Evolutionary conservation across 2,329 filamentous ascomycete genomes (phyloP).

Genomic region (Talaromyces marneffei): DNA sequence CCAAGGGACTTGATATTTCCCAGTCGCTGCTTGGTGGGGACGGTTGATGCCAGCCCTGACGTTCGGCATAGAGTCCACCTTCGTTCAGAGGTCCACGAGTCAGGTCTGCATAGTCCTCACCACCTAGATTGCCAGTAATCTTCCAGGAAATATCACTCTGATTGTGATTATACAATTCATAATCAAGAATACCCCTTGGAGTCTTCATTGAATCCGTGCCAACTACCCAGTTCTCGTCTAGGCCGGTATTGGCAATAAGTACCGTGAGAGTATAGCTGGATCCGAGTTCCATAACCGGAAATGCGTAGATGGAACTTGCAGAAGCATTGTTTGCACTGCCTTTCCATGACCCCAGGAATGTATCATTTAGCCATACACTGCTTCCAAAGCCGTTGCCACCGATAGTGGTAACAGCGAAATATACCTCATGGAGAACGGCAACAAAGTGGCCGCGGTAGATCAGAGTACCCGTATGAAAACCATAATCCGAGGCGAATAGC

Average conservation of each 20-base stretch:
- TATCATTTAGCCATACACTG: slow-evolving; percentile 59
- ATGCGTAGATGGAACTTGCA: slow-evolving; percentile 52
- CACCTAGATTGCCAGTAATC: slow-evolving; percentile 54
- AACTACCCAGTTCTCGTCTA: slow-evolving; percentile 60
- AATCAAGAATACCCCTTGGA: slow-evolving; percentile 51
- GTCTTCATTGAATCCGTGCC: slow-evolving; percentile 56
- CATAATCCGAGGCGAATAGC: slow-evolving; percentile 67
- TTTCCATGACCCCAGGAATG: slow-evolving; percentile 59
- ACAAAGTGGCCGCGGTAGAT: slow-evolving; percentile 66
- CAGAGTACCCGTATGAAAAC: slow-evolving; percentile 63
- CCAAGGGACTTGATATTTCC: slow-evolving; percentile 30
- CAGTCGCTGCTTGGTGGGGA: slow-evolving; percentile 29
- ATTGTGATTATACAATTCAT: slow-evolving; percentile 35
- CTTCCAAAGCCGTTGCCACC: slow-evolving; percentile 64
- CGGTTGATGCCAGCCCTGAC: slow-evolving; percentile 53
- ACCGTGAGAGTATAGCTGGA: slow-evolving; percentile 60
- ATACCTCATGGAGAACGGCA: slow-evolving; percentile 55
- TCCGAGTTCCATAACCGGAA: slow-evolving; percentile 50
- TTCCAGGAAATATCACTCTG: slow-evolving; percentile 46
- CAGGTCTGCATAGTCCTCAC: slow-evolving; percentile 50
- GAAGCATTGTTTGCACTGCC: slow-evolving; percentile 49
- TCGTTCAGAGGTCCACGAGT: slow-evolving; percentile 53
- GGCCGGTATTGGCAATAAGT: slow-evolving; percentile 66
- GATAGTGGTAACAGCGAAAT: slow-evolving; percentile 54
- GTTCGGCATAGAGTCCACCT: slow-evolving; percentile 51